Evolutionary conservation across 805 yeast species (phyloP).

Genomic region (Cephaloascus albidus): DNA sequence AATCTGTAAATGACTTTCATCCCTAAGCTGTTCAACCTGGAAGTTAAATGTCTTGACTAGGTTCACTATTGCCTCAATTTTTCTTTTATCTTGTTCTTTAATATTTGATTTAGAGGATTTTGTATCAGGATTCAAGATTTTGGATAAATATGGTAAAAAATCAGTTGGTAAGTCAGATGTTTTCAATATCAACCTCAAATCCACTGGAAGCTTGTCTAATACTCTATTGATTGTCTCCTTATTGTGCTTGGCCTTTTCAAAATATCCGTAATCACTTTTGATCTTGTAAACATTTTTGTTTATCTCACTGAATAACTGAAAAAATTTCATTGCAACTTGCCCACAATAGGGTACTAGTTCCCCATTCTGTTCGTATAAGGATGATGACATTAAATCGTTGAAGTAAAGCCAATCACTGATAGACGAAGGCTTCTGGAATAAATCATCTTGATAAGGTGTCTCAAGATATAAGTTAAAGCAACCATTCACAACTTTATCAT

Average conservation of each 20-base stretch:
- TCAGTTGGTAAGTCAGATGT: conserved; percentile 12
- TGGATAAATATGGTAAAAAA: conserved; percentile 23
- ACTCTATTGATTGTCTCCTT: conserved; percentile 20
- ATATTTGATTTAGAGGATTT: conserved; percentile 2
- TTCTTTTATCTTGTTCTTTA: conserved; percentile 1
- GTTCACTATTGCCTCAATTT: conserved; percentile 2
- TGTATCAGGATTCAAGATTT: conserved; percentile 20
- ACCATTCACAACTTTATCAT: conserved; percentile 61
- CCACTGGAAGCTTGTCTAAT: conserved; percentile 16
- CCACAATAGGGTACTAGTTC: conserved; percentile 46
- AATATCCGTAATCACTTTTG: conserved; percentile 24
- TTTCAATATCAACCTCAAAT: conserved; percentile 18
- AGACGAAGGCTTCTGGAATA: conserved; percentile 45
- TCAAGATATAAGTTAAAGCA: conserved; percentile 61
- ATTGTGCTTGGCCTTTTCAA: conserved; percentile 25
- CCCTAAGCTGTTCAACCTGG: conserved; percentile 2
- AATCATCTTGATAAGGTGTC: conserved; percentile 55
- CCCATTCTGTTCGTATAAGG: conserved; percentile 19
- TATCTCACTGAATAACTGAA: conserved; percentile 55
- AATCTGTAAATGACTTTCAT: not conserved
- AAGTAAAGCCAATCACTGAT: conserved; percentile 73
- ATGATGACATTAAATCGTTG: conserved; percentile 42
- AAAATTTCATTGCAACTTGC: conserved; percentile 51
- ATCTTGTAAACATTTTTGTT: conserved; percentile 17
- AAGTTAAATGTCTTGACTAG: conserved; percentile 4